These are phyloP conservation scores for Albugo candida DNA, from an alignment of 352 stramenopile species.

Conservation along the genomic window DNA sequence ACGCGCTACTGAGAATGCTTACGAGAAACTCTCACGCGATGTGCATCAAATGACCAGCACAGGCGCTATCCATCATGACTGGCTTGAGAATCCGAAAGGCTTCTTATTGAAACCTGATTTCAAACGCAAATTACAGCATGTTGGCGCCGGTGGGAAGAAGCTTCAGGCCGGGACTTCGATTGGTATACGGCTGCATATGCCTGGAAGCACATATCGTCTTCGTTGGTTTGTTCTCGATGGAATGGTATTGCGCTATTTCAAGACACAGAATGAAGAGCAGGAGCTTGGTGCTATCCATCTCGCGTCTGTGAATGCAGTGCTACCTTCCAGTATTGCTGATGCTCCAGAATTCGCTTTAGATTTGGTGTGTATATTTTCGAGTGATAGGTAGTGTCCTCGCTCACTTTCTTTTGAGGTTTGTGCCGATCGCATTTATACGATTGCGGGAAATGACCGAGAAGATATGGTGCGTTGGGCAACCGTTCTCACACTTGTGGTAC, in stretches of 20 bases:
- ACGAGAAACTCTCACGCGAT: slow-evolving; percentile 79
- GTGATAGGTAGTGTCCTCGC: neutral
- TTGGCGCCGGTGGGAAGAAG: slow-evolving; percentile 71
- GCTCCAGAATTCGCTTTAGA: slow-evolving; percentile 69
- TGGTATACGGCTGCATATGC: slow-evolving; percentile 52
- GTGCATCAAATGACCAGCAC: slow-evolving; percentile 81
- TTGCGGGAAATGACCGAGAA: slow-evolving; percentile 65
- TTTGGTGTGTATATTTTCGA: slow-evolving; percentile 16
- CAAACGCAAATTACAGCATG: slow-evolving; percentile 71
- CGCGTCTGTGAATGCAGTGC: slow-evolving; percentile 67
- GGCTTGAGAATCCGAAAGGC: slow-evolving; percentile 78
- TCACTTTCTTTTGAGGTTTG: slow-evolving; percentile 26
- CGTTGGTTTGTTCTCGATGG: slow-evolving; percentile 78
- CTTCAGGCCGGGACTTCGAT: slow-evolving; percentile 44
- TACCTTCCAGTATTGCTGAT: slow-evolving; percentile 76
- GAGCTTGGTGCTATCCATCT: slow-evolving; percentile 78
- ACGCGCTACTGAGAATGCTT: slow-evolving; percentile 38
- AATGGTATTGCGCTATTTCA: slow-evolving; percentile 80
- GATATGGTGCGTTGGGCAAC: slow-evolving; percentile 82
- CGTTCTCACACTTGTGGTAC: slow-evolving; percentile 64
- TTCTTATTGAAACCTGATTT: slow-evolving; percentile 79
- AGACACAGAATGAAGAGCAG: slow-evolving; percentile 70
- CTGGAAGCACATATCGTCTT: slow-evolving; percentile 58
- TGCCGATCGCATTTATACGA: slow-evolving; percentile 75
- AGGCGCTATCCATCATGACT: slow-evolving; percentile 75